Conservation (phyloP, 192 early-diverging fungal species). For the Umbelopsis isabellina region DNA sequence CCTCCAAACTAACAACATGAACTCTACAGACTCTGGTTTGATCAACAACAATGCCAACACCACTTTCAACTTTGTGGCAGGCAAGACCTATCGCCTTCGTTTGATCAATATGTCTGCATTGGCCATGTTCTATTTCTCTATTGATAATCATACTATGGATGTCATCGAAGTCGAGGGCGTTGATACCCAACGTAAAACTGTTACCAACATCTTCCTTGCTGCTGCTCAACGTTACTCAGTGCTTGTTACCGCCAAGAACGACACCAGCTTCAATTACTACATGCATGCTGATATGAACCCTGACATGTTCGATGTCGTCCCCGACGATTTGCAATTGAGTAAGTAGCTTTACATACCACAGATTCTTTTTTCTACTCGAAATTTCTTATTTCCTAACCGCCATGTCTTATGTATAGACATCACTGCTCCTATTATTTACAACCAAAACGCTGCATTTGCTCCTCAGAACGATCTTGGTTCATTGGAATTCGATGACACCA, state of each 20-base stretch:
- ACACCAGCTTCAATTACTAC: constrained; percentile 63
- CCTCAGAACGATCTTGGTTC: constrained; percentile 32
- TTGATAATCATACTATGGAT: constrained; percentile 68
- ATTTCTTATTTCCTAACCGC: background rate
- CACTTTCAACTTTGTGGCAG: constrained; percentile 56
- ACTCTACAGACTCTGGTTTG: constrained; percentile 50
- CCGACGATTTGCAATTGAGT: constrained; percentile 57
- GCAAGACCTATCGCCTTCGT: constrained; percentile 78
- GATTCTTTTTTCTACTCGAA: constrained; percentile 15
- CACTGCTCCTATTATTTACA: constrained; percentile 62
- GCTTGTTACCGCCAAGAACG: constrained; percentile 72
- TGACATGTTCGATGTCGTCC: constrained; percentile 74
- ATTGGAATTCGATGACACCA: constrained; percentile 58
- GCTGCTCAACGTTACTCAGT: constrained; percentile 84
- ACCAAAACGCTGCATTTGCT: constrained; percentile 34
- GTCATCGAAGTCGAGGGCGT: constrained; percentile 78
- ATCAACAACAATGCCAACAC: constrained; percentile 51
- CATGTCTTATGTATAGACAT: constrained; percentile 34
- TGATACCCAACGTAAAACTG: constrained; percentile 58
- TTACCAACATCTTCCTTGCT: constrained; percentile 60
- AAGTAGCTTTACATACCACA: constrained; percentile 2
- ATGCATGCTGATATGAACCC: constrained; percentile 78
- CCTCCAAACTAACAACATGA: background rate
- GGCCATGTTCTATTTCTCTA: constrained; percentile 64
- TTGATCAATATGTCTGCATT: constrained; percentile 77